Evolutionary conservation across 176 grass and related monocot species (phyloP), one percentile per base, ranked within the genome.

Genomic region (Aegilops tauschii): DNA sequence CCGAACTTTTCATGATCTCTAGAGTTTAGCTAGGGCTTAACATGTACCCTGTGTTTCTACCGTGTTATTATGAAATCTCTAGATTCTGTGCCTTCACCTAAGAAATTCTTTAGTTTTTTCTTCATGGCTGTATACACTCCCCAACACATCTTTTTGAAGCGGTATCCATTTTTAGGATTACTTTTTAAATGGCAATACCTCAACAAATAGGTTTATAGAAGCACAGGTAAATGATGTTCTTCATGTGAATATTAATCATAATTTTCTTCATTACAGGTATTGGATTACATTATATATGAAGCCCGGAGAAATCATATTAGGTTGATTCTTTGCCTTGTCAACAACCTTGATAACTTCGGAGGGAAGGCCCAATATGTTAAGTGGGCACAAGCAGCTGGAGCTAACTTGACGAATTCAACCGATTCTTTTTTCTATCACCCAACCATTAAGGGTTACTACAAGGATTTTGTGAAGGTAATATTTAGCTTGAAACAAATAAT

Each of bases 261-360:
- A 54, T 31, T 83, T 61, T 73, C 6, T 82, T 83, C 17, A 64
- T 88, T 69, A 52, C 61, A 98, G 96, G 90, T 90, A 50, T 81
- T 96, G 88, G 96, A 98, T 94, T 95, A 92, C 82, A 88, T 95
- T 29, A 95, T 95, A 83, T 95, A 94, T 76, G 90, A 98, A 87
- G 90, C 96, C 18, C 83, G 96, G 45, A 90, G 90, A 69, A 88
- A 92, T 68, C 64, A 79, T 78, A 63, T 98, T 42, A 91, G 96
- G 50, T 68, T 98, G 81, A 94, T 98, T 76, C 84, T 98, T 76
- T 92, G 88, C 86, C 96, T 95, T 82, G 92, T 95, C n/a, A 95
- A 98, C 79, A 96, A 98, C 86, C 96, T 98, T 35, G 85, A 95
- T 82, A 80, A 91, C 31, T 95, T 98, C 80, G 96, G 93, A 73